Evolutionary conservation across 495 filamentous ascomycete species (phyloP), one percentile per base, ranked within the genome.

Genomic region (Penicillium pulvis): DNA sequence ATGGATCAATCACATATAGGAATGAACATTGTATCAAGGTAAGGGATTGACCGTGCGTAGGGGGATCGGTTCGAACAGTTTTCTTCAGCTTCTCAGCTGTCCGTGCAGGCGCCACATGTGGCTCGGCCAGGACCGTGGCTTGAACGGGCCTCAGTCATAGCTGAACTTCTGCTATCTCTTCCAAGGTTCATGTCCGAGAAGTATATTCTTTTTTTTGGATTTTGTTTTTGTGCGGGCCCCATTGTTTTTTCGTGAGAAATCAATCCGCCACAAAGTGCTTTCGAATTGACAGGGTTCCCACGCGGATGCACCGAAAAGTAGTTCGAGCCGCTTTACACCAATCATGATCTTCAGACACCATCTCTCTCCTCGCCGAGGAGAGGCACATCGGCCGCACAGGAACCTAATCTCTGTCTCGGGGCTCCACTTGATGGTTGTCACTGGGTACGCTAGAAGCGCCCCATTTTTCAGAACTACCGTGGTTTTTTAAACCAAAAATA

Each of bases 351-450:
- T 33, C 14, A 62, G 57, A n/a, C 31, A 11, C 44, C 26, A 42
- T 16, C 17, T 50, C 23, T 55, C 48, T 51, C 49, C 30, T 61
- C 45, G 42, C 44, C 39, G 47, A 19, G 17, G 44, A 52, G 50
- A 50, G 33, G 33, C 45, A 43, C 60, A 63, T 69, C 47, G 55
- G 35, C 57, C 63, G 45, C 28, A 48, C 57, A 60, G 58, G 51
- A 69, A 69, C 66, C 33, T 64, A 69, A 69, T 69, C 66, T 63
- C 61, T 23, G 31, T 33, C 33, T 20, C 43, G 24, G 36, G 33
- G 41, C 50, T 44, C 54, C 61, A 62, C 58, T 19, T 10, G 2
- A 16, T 9, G 16, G n/a, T 8, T 19, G 2, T 14, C 16, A 12
- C 41, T 19, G 6, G 41, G 20, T 23, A 23, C 14, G 6, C 31